These are phyloP conservation scores for Papiliotrema terrestris DNA, from an alignment of 1,284 basidiomycete species.

Conservation along the genomic window DNA sequence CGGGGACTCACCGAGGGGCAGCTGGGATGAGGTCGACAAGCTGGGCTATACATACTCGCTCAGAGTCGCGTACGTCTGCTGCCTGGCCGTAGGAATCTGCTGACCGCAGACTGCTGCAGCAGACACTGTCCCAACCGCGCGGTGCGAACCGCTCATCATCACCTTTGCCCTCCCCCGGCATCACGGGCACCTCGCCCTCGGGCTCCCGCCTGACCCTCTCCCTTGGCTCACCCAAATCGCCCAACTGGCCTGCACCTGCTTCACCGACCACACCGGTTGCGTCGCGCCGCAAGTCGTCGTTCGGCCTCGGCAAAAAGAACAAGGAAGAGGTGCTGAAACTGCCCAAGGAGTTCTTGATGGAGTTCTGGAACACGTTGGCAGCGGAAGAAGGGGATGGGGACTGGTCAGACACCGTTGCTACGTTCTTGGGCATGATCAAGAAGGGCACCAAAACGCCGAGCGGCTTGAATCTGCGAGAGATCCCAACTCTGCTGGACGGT, in stretches of 20 bases:
- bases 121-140: slow-evolving; percentile 5
- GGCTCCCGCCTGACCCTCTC: slow-evolving; percentile 20
- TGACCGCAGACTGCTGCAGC: slow-evolving; percentile 11
- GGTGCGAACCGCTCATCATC: background rate
- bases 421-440: slow-evolving; percentile 37
- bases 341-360: slow-evolving; percentile 43
- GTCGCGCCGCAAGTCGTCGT: slow-evolving; percentile 23
- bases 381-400: slow-evolving; percentile 39
- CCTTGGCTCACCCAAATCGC: slow-evolving; percentile 5
- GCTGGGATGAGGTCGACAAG: slow-evolving; percentile 45
- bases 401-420: slow-evolving; percentile 31
- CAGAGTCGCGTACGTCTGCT: slow-evolving; percentile 41
- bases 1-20: background rate
- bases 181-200: slow-evolving; percentile 22
- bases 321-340: slow-evolving; percentile 35
- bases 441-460: slow-evolving; percentile 45
- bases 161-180: slow-evolving; percentile 16
- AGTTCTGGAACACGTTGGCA: slow-evolving; percentile 40
- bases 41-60: slow-evolving; percentile 43
- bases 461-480: slow-evolving; percentile 43
- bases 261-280: slow-evolving; percentile 4
- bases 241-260: slow-evolving; percentile 8
- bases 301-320: slow-evolving; percentile 12
- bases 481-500: slow-evolving; percentile 40
- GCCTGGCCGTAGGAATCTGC: background rate